phyloP scores from a whole-genome alignment of 2,329 filamentous ascomycete genomes.

The Trichoderma pleuroti region DNA sequence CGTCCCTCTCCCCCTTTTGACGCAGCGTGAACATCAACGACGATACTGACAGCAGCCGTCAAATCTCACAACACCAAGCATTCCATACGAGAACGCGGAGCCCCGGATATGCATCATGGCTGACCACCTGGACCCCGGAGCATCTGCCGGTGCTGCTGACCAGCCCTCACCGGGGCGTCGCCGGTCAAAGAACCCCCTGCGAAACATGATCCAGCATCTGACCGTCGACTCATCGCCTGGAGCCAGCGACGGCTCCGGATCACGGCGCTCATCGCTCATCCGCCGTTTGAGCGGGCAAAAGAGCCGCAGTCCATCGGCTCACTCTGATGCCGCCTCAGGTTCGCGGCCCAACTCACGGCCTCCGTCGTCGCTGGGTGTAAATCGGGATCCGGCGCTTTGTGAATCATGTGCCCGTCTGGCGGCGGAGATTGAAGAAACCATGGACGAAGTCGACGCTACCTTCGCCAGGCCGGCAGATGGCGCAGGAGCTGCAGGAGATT shows the following conservation, averaged over 20 bases:
- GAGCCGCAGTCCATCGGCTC: conserved; percentile 35
- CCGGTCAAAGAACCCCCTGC: conserved; percentile 35
- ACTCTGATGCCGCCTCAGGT: conserved; percentile 29
- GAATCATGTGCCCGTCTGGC: conserved; percentile 32
- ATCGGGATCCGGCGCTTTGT: conserved; percentile 32
- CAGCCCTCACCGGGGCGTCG: conserved; percentile 29
- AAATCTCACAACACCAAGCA: neutral
- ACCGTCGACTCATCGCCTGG: conserved; percentile 31
- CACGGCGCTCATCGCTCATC: conserved; percentile 33
- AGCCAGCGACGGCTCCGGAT: conserved; percentile 28
- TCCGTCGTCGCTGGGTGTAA: conserved; percentile 22
- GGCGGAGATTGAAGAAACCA: conserved; percentile 32
- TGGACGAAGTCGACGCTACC: conserved; percentile 32
- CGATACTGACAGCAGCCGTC: neutral
- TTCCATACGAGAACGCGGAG: neutral
- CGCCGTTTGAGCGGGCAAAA: conserved; percentile 36
- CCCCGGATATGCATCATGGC: conserved; percentile 26
- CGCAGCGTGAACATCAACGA: neutral
- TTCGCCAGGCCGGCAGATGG: conserved; percentile 31
- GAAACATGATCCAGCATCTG: conserved; percentile 38
- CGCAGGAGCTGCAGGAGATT: conserved; percentile 28
- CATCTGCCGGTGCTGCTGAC: conserved; percentile 22
- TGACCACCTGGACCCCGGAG: conserved; percentile 29
- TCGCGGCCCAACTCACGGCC: conserved; percentile 24
- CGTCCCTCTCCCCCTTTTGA: conserved; percentile 8